Percentiles rank a stretch among this genome's conserved stretches.
Conservation (phyloP, 1,284 basidiomycete species). For the Heterobasidion irregulare region DNA sequence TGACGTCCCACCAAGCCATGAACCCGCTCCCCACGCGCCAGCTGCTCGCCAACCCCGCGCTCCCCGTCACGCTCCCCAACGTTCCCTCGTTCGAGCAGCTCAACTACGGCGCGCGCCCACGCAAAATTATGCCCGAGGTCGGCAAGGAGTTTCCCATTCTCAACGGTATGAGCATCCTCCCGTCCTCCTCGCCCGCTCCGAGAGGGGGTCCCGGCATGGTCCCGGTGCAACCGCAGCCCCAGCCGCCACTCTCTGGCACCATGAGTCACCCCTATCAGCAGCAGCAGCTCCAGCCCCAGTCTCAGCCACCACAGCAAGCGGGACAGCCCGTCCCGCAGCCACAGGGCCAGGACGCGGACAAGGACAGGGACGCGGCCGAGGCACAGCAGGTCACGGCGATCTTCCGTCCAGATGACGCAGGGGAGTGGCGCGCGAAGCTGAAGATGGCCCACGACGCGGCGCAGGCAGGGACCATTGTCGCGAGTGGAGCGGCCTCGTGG, state of each 20-base stretch:
- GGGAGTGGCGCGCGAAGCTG: slow-evolving; percentile 77
- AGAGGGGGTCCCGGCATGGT: slow-evolving; percentile 28
- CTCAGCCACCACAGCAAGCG: slow-evolving; percentile 25
- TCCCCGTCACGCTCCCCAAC: slow-evolving; percentile 60
- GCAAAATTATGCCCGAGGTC: slow-evolving; percentile 69
- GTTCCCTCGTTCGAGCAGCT: slow-evolving; percentile 66
- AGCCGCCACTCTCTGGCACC: slow-evolving; percentile 3
- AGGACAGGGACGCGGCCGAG: slow-evolving; percentile 35
- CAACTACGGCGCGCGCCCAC: slow-evolving; percentile 65
- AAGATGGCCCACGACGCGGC: slow-evolving; percentile 49
- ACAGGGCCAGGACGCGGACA: slow-evolving; percentile 30
- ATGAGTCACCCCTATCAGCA: slow-evolving; percentile 20
- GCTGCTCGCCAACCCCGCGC: slow-evolving; percentile 54
- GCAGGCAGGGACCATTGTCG: slow-evolving; percentile 20
- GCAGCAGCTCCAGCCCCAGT: slow-evolving; percentile 21
- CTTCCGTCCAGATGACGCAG: slow-evolving; percentile 76
- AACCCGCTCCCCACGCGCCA: slow-evolving; percentile 91
- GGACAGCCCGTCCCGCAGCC: slow-evolving; percentile 19
- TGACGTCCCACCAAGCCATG: slow-evolving; percentile 94
- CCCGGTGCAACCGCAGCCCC: slow-evolving; percentile 16
- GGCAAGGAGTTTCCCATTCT: slow-evolving; percentile 64
- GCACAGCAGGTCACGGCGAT: slow-evolving; percentile 68
- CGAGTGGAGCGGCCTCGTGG: slow-evolving; percentile 20
- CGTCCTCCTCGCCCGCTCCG: slow-evolving; percentile 30
- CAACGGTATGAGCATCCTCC: slow-evolving; percentile 45